These are phyloP conservation scores for Penstemon davidsonii DNA, from an alignment of 257 asterid genomes.

Conservation along the genomic window DNA sequence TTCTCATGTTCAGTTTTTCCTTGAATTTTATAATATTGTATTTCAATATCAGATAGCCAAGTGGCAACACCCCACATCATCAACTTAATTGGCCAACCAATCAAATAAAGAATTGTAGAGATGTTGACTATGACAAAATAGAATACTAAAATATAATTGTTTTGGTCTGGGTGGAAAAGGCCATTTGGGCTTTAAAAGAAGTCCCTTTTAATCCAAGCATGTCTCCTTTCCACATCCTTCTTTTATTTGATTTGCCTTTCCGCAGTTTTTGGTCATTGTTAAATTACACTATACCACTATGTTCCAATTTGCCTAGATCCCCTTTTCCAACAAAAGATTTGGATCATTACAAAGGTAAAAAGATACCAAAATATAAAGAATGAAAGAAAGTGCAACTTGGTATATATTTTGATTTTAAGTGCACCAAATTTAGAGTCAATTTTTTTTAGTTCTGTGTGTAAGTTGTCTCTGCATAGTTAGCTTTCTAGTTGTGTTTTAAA, in stretches of 20 bases:
- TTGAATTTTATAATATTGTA: not conserved
- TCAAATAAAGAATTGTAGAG: constrained; percentile 23
- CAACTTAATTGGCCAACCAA: constrained; percentile 22
- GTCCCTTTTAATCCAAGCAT: constrained; percentile 34
- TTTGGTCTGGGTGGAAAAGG: constrained; percentile 22
- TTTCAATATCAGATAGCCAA: constrained; percentile 6
- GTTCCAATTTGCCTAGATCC: constrained; percentile 10
- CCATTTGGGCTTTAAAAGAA: constrained; percentile 25
- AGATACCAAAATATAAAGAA: not conserved
- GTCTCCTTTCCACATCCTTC: constrained; percentile 30
- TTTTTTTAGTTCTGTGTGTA: not conserved
- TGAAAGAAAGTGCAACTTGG: not conserved
- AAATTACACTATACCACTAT: not conserved
- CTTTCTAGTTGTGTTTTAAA: not conserved
- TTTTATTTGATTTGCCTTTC: constrained; percentile 23
- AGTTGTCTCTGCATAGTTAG: too few relatives aligned
- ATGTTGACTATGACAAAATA: constrained; percentile 23
- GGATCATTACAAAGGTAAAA: not conserved
- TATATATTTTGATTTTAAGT: constrained; percentile 1
- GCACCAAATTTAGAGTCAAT: not conserved
- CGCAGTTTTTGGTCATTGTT: constrained; percentile 23
- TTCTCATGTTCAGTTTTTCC: too few relatives aligned
- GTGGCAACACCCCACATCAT: constrained; percentile 45
- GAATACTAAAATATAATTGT: not conserved
- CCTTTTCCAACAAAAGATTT: constrained; percentile 8